A percentile compares a stretch with the other conserved stretches of the same genome.
These are phyloP conservation scores for Hymenoscyphus linearis DNA, from an alignment of 2,329 filamentous ascomycete genomes.

Conservation along the genomic window DNA sequence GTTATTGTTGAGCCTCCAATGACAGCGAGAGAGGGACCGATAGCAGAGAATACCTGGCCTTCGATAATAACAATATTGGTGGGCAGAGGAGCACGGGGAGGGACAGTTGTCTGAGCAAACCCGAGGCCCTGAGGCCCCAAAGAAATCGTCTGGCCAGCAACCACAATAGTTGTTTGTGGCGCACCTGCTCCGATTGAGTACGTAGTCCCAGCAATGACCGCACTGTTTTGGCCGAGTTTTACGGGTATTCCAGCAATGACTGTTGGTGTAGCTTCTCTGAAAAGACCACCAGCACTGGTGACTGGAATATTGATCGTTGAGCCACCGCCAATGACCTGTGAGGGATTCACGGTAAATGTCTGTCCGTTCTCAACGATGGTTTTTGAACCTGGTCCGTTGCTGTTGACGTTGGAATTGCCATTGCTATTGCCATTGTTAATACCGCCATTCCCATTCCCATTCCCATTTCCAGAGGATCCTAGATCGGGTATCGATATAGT, in stretches of 20 bases:
- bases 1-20: conserved; percentile 17
- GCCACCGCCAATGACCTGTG: conserved; percentile 21
- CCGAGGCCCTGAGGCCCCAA: conserved; percentile 22
- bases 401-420: not conserved
- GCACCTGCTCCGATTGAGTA: conserved; percentile 23
- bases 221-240: conserved; percentile 12
- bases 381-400: not conserved
- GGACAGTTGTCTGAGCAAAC: conserved; percentile 22
- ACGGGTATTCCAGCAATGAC: conserved; percentile 20
- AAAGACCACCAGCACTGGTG: conserved; percentile 9
- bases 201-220: conserved; percentile 19
- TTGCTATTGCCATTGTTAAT: not conserved
- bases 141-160: conserved; percentile 21
- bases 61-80: conserved; percentile 25
- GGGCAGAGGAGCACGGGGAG: conserved; percentile 12
- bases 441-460: not conserved
- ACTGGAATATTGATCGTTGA: conserved; percentile 20
- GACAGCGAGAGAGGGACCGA: conserved; percentile 19
- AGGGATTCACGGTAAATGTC: conserved; percentile 26
- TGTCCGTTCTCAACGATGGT: conserved; percentile 23
- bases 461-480: not conserved
- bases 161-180: conserved; percentile 17
- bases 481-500: conserved; percentile 15
- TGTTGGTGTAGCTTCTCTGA: conserved; percentile 14
- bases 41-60: conserved; percentile 19